These are phyloP conservation scores for Marasmius tenuissimus DNA, from an alignment of 1,284 basidiomycete species.

Conservation along the genomic window DNA sequence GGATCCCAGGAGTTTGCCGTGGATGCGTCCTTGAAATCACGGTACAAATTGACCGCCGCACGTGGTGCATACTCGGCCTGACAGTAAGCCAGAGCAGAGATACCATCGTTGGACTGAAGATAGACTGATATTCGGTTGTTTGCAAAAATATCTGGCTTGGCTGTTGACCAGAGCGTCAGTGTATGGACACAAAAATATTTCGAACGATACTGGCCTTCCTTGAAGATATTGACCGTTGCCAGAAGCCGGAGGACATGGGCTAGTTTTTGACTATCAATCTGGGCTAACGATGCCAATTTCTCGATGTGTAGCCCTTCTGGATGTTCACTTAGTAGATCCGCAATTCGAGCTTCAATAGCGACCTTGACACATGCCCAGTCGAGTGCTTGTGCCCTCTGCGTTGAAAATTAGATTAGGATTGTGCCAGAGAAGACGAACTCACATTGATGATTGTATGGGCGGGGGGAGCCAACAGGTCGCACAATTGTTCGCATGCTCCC, in stretches of 20 bases:
- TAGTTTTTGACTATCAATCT: constrained; percentile 29
- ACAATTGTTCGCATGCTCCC: not conserved
- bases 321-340: constrained; percentile 25
- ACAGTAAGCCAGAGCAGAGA: not conserved
- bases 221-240: constrained; percentile 33
- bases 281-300: constrained; percentile 23
- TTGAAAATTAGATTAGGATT: not conserved
- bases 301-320: constrained; percentile 30
- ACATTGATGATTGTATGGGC: not conserved
- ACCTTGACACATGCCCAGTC: constrained; percentile 30
- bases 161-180: not conserved
- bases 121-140: constrained; percentile 34
- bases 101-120: constrained; percentile 19
- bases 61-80: not conserved
- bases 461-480: not conserved
- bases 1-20: not conserved
- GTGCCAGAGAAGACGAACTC: not conserved
- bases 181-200: not conserved
- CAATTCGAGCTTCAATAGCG: constrained; percentile 24
- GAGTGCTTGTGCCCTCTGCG: constrained; percentile 1
- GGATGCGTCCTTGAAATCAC: not conserved
- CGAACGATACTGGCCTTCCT: constrained; percentile 26
- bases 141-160: constrained; percentile 27
- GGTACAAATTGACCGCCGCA: not conserved
- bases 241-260: constrained; percentile 32